Percentiles rank a stretch among this genome's conserved stretches.
phyloP scores from a whole-genome alignment of 495 filamentous ascomycete species.

The Neurospora sp. region DNA sequence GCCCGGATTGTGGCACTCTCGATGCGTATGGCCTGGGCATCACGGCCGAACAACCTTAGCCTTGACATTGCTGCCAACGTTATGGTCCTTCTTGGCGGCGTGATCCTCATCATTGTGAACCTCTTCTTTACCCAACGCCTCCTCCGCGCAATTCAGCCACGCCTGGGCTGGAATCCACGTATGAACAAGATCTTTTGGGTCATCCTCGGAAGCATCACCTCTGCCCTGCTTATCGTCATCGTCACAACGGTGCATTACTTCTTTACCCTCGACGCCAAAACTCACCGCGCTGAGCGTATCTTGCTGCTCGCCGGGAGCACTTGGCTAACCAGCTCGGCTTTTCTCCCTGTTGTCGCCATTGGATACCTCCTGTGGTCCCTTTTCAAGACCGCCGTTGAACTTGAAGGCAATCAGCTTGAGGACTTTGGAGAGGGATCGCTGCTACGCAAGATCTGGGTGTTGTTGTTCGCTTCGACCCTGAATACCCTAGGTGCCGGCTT shows the following conservation, averaged over 20 bases:
- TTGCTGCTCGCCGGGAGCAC: slow-evolving; percentile 58
- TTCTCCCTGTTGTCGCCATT: slow-evolving; percentile 42
- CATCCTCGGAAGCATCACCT: slow-evolving; percentile 48
- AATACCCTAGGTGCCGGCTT: slow-evolving; percentile 62
- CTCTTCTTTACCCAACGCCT: slow-evolving; percentile 69
- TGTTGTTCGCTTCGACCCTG: slow-evolving; percentile 42
- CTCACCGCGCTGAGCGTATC: slow-evolving; percentile 40
- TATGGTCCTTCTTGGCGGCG: slow-evolving; percentile 62
- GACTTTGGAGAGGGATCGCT: slow-evolving; percentile 59
- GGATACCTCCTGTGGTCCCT: slow-evolving; percentile 27
- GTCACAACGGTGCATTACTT: slow-evolving; percentile 49
- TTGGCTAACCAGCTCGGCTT: slow-evolving; percentile 58
- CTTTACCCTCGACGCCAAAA: slow-evolving; percentile 50
- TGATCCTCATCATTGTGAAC: slow-evolving; percentile 71
- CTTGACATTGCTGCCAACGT: slow-evolving; percentile 63
- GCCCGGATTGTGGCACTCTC: slow-evolving; percentile 52
- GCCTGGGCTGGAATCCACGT: slow-evolving; percentile 50
- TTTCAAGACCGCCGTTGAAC: slow-evolving; percentile 23
- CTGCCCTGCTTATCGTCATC: slow-evolving; percentile 61
- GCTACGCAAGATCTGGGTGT: slow-evolving; percentile 50
- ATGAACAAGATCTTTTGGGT: slow-evolving; percentile 38
- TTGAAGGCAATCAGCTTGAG: slow-evolving; percentile 32
- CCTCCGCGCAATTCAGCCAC: slow-evolving; percentile 57
- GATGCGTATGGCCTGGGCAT: slow-evolving; percentile 54
- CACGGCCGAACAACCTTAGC: slow-evolving; percentile 30